Evolutionary conservation across 2,329 filamentous ascomycete genomes (phyloP), one percentile per base, ranked within the genome.

Genomic region (Fusarium tjaetaba): DNA sequence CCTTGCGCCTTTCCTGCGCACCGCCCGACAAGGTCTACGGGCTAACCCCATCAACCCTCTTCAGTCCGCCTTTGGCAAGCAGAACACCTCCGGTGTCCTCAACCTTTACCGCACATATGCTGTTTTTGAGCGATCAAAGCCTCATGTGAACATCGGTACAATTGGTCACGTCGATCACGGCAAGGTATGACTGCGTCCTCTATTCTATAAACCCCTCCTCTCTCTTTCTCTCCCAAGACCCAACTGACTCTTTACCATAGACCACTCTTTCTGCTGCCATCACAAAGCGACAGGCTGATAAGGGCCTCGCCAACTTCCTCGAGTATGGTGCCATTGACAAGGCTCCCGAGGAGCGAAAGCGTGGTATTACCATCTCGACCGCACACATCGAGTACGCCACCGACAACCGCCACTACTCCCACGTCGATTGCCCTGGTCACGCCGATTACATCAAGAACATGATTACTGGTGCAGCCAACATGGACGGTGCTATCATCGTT

Each of bases 391-490:
- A 99, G 88, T 99, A 98, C 89, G 87, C 94, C 79, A 99, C 96
- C 84, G 94, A 97, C 1, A 89, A 88, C 82, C 93, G 96, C 82
- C 96, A 99, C 88, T 99, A 99, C 87, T 96, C 96, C 80, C 96
- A 99, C 90, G 96, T 99, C 88, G 96, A 99, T 90, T 99, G 96
- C 86, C 96, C 96, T 68, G 96, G 96, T 86, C 96, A 99, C 92
- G 96, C 96, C 86, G 96, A 99, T 94, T 99, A 99, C 90, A 98
- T 99, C 89, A 99, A 99, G 91, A 99, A 99, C 92, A 99, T 99
- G 96, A 99, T 99, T 85, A 99, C 96, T 77, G 96, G 96, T 91
- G 95, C 96, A 73, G 96, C 97, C 80, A 97, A 95, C 89, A 99
- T 99, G 96, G 96, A 99, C 80, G 96, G 96, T 80, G 96, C 96